Evolutionary conservation across 1,139 yeast genomes (phyloP).

Genomic region (Scheffersomyces titani): DNA sequence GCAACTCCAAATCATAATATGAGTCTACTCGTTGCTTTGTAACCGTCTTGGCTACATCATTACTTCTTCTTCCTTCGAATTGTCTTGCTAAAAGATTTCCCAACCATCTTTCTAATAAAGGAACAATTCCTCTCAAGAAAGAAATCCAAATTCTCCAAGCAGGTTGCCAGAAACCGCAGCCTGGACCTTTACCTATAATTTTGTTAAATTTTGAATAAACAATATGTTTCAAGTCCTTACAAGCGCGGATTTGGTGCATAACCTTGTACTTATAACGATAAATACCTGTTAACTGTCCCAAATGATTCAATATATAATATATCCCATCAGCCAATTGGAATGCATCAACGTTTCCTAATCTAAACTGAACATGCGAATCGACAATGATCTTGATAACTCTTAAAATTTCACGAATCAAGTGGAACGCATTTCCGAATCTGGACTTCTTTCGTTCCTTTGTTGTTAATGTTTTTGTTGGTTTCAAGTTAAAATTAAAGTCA

Average conservation of each 20-base stretch:
- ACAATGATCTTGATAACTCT: conserved; percentile 81
- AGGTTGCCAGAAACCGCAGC: conserved; percentile 99
- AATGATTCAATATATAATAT: conserved; percentile 83
- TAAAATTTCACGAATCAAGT: conserved; percentile 84
- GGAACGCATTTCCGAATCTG: conserved; percentile 96
- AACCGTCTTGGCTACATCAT: conserved; percentile 89
- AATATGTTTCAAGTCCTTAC: conserved; percentile 92
- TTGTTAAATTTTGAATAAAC: conserved; percentile 80
- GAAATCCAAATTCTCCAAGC: conserved; percentile 97
- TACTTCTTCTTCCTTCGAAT: conserved; percentile 92
- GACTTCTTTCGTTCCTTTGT: conserved; percentile 96
- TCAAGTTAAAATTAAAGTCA: conserved; percentile 92
- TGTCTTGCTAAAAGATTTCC: conserved; percentile 90
- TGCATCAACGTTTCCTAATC: conserved; percentile 90
- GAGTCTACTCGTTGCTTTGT: conserved; percentile 96
- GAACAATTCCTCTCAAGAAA: conserved; percentile 90
- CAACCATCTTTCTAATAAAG: conserved; percentile 90
- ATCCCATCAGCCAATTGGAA: conserved; percentile 94
- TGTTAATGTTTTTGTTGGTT: conserved; percentile 94
- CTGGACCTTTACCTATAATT: conserved; percentile 94
- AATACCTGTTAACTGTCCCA: conserved; percentile 95
- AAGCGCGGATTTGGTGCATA: conserved; percentile 96
- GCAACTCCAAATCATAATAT: conserved; percentile 86
- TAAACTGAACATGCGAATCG: conserved; percentile 89
- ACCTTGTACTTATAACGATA: conserved; percentile 96